Evolutionary conservation across 768 basidiomycete genomes (phyloP).

Genomic region (Pleurotus ostreatus): DNA sequence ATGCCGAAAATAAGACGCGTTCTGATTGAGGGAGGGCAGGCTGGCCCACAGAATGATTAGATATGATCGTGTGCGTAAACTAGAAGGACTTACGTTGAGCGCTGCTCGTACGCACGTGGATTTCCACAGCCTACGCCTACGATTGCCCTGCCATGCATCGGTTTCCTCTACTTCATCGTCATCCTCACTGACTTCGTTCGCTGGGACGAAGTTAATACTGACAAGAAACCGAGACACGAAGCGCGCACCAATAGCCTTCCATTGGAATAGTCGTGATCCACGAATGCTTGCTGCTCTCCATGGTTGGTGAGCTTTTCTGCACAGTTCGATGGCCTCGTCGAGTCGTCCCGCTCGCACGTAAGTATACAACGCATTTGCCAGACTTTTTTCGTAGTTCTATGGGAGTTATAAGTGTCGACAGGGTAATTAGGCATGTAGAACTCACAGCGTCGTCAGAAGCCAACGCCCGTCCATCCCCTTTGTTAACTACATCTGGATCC

Average conservation of each 20-base stretch:
- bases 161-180: constrained; percentile 46
- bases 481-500: constrained; percentile 77
- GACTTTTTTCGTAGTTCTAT: constrained; percentile 76
- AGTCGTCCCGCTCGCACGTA: constrained; percentile 82
- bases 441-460: constrained; percentile 79
- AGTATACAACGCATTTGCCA: constrained; percentile 75
- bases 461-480: constrained; percentile 53
- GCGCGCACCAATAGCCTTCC: constrained; percentile 63
- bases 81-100: constrained; percentile 51
- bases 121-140: constrained; percentile 82
- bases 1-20: constrained; percentile 83
- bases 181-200: constrained; percentile 39
- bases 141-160: constrained; percentile 71
- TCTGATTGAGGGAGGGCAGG: constrained; percentile 63
- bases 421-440: neutral
- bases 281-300: constrained; percentile 91
- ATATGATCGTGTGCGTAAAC: neutral
- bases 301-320: constrained; percentile 78
- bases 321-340: constrained; percentile 80
- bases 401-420: neutral
- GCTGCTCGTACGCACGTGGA: constrained; percentile 77
- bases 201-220: constrained; percentile 12
- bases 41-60: constrained; percentile 26
- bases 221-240: neutral
- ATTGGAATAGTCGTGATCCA: constrained; percentile 75